Conservation (phyloP, 768 basidiomycete genomes). For the Tulasnella sp. region DNA sequence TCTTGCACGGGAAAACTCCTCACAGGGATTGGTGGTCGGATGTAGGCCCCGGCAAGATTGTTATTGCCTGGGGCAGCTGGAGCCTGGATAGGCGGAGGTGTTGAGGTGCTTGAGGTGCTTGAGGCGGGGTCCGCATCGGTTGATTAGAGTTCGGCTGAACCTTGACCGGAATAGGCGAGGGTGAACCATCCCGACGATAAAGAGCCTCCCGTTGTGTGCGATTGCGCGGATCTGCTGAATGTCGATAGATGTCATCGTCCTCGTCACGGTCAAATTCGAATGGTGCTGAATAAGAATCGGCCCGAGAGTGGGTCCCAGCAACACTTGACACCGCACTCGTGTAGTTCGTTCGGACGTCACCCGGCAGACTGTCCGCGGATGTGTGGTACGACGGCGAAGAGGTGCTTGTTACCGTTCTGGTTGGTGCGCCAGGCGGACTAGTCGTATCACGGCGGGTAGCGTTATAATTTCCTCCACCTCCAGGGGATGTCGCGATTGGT, state of each 20-base stretch:
- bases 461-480: background rate
- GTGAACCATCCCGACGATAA: conserved; percentile 1
- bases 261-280: conserved; percentile 12
- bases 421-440: background rate
- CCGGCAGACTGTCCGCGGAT: background rate
- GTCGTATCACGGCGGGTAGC: background rate
- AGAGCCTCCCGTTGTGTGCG: background rate
- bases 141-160: background rate
- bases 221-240: background rate
- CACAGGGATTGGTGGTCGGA: background rate
- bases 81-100: background rate
- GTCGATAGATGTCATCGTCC: background rate
- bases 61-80: background rate
- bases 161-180: conserved; percentile 4
- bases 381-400: conserved; percentile 2
- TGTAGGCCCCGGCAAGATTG: background rate
- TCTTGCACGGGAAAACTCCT: conserved; percentile 9
- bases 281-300: background rate
- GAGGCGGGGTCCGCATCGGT: background rate
- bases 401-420: background rate
- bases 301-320: no score
- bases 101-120: background rate
- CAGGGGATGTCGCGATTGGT: conserved; percentile 1
- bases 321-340: conserved; percentile 1
- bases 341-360: background rate